Conservation (phyloP, 768 basidiomycete species). For the Paxillus ammoniavirescens region DNA sequence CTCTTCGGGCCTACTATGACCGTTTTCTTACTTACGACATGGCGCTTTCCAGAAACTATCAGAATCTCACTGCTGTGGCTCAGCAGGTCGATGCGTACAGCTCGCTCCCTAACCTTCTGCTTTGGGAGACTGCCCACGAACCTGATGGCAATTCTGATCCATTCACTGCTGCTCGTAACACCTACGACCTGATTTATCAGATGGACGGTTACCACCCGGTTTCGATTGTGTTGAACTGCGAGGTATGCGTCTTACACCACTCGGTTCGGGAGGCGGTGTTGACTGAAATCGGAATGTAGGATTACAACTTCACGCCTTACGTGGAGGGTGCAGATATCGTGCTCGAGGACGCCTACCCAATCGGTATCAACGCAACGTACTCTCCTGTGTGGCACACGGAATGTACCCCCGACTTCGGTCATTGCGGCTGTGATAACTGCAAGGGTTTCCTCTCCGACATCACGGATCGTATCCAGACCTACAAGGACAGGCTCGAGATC, state of each 20-base stretch:
- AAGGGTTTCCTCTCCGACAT: slow-evolving; percentile 64
- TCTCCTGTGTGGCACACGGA: slow-evolving; percentile 58
- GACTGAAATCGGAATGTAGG: slow-evolving; percentile 24
- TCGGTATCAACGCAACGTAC: slow-evolving; percentile 60
- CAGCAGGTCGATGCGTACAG: slow-evolving; percentile 65
- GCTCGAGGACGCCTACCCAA: slow-evolving; percentile 43
- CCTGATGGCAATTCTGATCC: slow-evolving; percentile 70
- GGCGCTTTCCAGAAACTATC: slow-evolving; percentile 44
- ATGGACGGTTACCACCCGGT: slow-evolving; percentile 60
- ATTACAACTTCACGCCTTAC: slow-evolving; percentile 62
- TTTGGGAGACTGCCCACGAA: slow-evolving; percentile 75
- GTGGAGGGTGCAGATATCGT: slow-evolving; percentile 66
- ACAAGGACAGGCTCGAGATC: slow-evolving; percentile 52
- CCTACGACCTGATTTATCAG: slow-evolving; percentile 47
- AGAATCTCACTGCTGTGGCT: slow-evolving; percentile 57
- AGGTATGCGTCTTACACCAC: slow-evolving; percentile 11
- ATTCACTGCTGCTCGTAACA: slow-evolving; percentile 47
- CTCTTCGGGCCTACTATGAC: neutral
- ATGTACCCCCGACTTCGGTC: slow-evolving; percentile 65
- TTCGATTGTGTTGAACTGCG: slow-evolving; percentile 53
- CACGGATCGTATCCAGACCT: slow-evolving; percentile 62
- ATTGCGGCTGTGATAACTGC: slow-evolving; percentile 75
- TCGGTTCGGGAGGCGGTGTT: neutral
- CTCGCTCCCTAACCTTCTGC: slow-evolving; percentile 61
- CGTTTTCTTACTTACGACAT: neutral